phyloP scores from a whole-genome alignment of 1,139 yeast species.

The Scheffersomyces lignicola region DNA sequence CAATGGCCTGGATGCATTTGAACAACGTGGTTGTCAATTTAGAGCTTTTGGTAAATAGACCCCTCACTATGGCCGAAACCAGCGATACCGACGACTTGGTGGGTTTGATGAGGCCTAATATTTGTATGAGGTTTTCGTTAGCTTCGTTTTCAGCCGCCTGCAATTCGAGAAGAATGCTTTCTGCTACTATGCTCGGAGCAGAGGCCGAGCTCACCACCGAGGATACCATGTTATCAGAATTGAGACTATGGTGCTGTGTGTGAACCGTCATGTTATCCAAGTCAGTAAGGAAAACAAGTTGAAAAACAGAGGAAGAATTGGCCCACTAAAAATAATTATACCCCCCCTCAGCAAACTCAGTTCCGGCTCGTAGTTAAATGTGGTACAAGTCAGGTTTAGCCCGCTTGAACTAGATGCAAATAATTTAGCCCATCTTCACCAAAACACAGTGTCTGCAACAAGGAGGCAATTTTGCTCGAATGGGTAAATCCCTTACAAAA shows the following conservation, averaged over 20 bases:
- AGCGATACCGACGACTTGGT: constrained; percentile 25
- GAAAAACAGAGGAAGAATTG: too few species aligned
- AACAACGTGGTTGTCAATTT: constrained; percentile 27
- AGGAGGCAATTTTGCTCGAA: constrained; percentile 3
- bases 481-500: constrained; percentile 1
- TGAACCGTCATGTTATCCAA: constrained; percentile 2
- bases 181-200: constrained; percentile 1
- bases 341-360: too few species aligned
- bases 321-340: too few species aligned
- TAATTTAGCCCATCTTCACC: not conserved
- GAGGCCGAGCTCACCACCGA: not conserved
- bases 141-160: constrained; percentile 26
- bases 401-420: too few species aligned
- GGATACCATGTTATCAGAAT: too few species aligned
- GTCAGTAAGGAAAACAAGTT: too few species aligned
- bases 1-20: constrained; percentile 16
- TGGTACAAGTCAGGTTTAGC: too few species aligned
- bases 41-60: constrained; percentile 42
- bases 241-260: not conserved
- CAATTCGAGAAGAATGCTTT: constrained; percentile 12
- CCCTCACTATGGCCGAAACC: constrained; percentile 37
- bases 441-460: not conserved
- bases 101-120: constrained; percentile 38
- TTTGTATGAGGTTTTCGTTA: constrained; percentile 34
- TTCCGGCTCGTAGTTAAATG: too few species aligned